Conservation (phyloP, 306 rosid species). For the Trifolium fragiferum region DNA sequence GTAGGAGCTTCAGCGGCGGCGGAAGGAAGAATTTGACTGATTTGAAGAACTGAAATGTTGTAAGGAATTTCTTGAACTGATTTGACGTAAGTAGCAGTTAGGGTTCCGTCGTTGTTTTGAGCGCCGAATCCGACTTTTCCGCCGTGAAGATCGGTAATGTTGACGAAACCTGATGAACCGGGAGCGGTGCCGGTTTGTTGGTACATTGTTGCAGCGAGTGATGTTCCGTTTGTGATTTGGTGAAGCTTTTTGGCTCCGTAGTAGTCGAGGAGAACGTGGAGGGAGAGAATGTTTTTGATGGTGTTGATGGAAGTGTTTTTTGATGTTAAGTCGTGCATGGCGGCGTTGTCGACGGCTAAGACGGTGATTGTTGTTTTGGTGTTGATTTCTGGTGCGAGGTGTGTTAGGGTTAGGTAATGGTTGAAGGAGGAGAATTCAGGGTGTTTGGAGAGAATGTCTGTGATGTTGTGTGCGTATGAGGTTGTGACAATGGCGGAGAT, state of each 20-base stretch:
- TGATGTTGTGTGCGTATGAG: constrained; percentile 65
- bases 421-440: constrained; percentile 86
- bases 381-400: constrained; percentile 81
- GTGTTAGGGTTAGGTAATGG: constrained; percentile 73
- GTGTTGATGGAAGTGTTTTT: constrained; percentile 64
- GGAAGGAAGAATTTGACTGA: constrained; percentile 70
- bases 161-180: constrained; percentile 78
- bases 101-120: constrained; percentile 56
- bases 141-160: constrained; percentile 82
- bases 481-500: background rate
- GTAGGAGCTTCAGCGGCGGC: constrained; percentile 74
- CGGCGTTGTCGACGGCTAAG: constrained; percentile 85
- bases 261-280: constrained; percentile 89
- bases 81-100: constrained; percentile 66
- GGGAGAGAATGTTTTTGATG: constrained; percentile 83
- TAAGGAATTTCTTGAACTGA: constrained; percentile 74
- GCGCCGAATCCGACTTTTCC: constrained; percentile 86
- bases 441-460: constrained; percentile 61
- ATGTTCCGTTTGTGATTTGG: constrained; percentile 96
- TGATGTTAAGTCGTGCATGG: constrained; percentile 65
- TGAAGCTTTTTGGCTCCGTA: constrained; percentile 94
- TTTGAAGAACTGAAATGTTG: constrained; percentile 81
- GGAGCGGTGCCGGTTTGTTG: constrained; percentile 89
- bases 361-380: constrained; percentile 70
- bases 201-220: constrained; percentile 82